Evolutionary conservation across 2,329 filamentous ascomycete genomes (phyloP).

Genomic region (Diaporthe citri): DNA sequence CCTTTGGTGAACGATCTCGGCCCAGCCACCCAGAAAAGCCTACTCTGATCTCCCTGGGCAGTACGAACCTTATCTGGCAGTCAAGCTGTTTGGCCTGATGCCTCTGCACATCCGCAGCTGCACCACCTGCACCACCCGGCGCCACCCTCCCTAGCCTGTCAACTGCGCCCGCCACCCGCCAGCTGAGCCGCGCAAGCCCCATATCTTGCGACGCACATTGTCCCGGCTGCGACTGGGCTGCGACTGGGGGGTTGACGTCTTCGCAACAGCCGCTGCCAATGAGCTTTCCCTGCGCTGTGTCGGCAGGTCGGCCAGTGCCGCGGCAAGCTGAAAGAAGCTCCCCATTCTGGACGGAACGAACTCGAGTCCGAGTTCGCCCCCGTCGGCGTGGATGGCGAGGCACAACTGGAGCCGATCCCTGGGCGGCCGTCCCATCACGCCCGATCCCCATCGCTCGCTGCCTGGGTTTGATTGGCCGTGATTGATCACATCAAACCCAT

Average conservation of each 20-base stretch:
- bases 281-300: neutral
- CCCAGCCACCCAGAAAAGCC: neutral
- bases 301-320: neutral
- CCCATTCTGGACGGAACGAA: neutral
- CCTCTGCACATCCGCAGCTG: neutral
- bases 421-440: conserved; percentile 11
- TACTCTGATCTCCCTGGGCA: neutral
- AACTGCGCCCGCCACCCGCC: conserved; percentile 6
- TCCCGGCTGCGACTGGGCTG: conserved; percentile 7
- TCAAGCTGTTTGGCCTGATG: conserved; percentile 15
- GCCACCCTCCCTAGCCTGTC: neutral
- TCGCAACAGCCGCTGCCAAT: neutral
- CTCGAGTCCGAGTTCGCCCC: conserved; percentile 13
- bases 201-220: conserved; percentile 21
- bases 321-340: neutral
- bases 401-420: conserved; percentile 5
- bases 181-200: conserved; percentile 28
- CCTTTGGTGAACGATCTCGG: neutral
- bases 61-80: conserved; percentile 24
- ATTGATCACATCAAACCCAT: conserved; percentile 15
- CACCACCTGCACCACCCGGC: neutral
- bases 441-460: neutral
- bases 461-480: conserved; percentile 29
- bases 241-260: neutral
- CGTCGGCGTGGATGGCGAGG: neutral